Base-by-base conservation (phyloP, 2,329 filamentous ascomycete species). In the Xylaria multiplex region DNA sequence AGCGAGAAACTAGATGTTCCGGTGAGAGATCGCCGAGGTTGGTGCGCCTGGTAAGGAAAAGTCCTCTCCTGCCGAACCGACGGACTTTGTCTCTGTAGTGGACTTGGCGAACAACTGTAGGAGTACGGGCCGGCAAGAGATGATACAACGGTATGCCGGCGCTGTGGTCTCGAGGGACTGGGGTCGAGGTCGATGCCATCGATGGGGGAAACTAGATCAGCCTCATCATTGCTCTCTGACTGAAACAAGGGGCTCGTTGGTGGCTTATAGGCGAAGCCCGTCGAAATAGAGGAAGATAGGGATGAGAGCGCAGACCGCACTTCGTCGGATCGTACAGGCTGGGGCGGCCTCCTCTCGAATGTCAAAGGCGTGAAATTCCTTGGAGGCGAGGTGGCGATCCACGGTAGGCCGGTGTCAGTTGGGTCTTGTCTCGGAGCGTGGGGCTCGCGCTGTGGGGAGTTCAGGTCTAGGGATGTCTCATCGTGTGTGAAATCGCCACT, bases 181-280 rank as follows among this genome's bases (percentile, higher is more conserved):
- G 79, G 75, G 43, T 79, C 77, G 42, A 87, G 81, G 54, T 88
- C 82, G 59, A 86, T 82, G 48, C 80, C 78, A 62, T 86, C 82
- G 60, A 84, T 78, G 22, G 82, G 82, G 69, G 86, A 82, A 2
- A 87, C 83, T 54, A 91, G 82, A 64, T 93, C 89, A 24, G 91
- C 75, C 71, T 96, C 93, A 6, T 93, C 90, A 71, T 94, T 96
- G 79, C 90, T 96, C 74, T 93, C 89, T 48, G 93, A 93, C 74
- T 97, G 90, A 0, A 96, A 94, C 11, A 99, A 83, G 14, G 96
- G 96, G 73, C 94, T 98, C 2, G 96, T 98, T 0, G 96, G 95
- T 2, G 92, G 88, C 79, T 95, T 91, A 68, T 97, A 91, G 37
- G 91, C 85, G 77, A 97, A 97, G 72, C 88, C 93, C 1, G 90